These are phyloP conservation scores for Linnemannia exigua DNA, from an alignment of 192 early-diverging fungal species.

Conservation along the genomic window DNA sequence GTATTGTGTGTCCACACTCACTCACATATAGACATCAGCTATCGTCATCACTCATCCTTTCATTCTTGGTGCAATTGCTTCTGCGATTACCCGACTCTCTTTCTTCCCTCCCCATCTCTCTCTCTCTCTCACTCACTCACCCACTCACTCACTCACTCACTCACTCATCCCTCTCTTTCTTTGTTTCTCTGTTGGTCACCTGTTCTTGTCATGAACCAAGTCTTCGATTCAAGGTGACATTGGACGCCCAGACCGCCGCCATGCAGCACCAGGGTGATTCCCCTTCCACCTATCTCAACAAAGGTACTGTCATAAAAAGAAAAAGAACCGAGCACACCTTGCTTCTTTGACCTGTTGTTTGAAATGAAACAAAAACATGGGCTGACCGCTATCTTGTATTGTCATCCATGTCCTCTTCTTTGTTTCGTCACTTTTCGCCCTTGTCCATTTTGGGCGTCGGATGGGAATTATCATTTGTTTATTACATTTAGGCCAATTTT, in stretches of 20 bases:
- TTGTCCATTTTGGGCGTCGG: neutral
- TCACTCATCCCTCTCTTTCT: neutral
- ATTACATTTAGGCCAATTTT: constrained; percentile 64
- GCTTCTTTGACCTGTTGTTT: neutral
- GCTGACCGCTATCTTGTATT: neutral
- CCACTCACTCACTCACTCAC: too few relatives aligned
- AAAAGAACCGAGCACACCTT: neutral
- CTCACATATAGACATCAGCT: neutral
- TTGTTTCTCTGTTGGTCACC: neutral
- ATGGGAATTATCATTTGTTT: too few relatives aligned
- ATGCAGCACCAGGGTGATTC: constrained; percentile 69
- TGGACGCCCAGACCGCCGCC: constrained; percentile 67
- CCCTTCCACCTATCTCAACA: constrained; percentile 79
- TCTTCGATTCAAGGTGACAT: constrained; percentile 46
- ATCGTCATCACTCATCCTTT: neutral
- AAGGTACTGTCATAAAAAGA: constrained; percentile 61
- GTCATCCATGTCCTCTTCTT: neutral
- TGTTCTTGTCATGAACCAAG: constrained; percentile 15
- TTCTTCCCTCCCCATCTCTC: neutral
- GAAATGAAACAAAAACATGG: constrained; percentile 1
- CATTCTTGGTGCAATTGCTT: neutral
- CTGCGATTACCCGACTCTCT: neutral
- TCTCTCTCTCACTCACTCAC: too few relatives aligned
- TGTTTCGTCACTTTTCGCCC: neutral
- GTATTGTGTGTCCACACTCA: too few relatives aligned